phyloP scores from a whole-genome alignment of 371 early-diverging fungal species.

The Mucor indicus region DNA sequence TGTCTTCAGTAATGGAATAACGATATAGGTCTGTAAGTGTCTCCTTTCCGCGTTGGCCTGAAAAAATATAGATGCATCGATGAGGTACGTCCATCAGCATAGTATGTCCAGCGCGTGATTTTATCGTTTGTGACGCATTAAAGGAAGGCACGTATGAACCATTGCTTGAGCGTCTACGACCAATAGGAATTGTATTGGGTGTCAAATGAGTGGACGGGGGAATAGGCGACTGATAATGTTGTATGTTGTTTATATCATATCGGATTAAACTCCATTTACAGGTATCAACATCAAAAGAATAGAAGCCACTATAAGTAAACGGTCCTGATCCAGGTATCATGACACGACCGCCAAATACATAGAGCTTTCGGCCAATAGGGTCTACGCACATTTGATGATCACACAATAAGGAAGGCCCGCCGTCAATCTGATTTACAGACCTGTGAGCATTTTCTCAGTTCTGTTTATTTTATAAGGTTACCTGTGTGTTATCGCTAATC shows the following conservation, averaged over 20 bases:
- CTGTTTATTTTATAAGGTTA: constrained; percentile 11
- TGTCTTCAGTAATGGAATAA: constrained; percentile 78
- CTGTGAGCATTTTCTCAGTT: neutral
- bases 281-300: constrained; percentile 64
- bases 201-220: neutral
- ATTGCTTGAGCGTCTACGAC: constrained; percentile 9
- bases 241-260: constrained; percentile 17
- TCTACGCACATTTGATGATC: constrained; percentile 97
- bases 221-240: neutral
- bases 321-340: constrained; percentile 58
- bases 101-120: constrained; percentile 84
- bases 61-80: constrained; percentile 82
- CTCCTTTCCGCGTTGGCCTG: constrained; percentile 84
- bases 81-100: constrained; percentile 78
- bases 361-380: constrained; percentile 61
- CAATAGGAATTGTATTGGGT: neutral
- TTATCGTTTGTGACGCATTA: constrained; percentile 60
- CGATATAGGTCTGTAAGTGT: constrained; percentile 74
- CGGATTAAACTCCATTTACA: constrained; percentile 70
- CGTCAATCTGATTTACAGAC: constrained; percentile 36
- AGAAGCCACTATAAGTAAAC: constrained; percentile 82
- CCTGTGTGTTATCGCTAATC: constrained; percentile 74
- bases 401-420: constrained; percentile 88
- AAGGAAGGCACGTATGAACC: constrained; percentile 4
- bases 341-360: constrained; percentile 88